Percentiles rank a stretch among this genome's conserved stretches.
Conservation (phyloP, 2,329 filamentous ascomycete genomes). For the Trichophaea hybrida region DNA sequence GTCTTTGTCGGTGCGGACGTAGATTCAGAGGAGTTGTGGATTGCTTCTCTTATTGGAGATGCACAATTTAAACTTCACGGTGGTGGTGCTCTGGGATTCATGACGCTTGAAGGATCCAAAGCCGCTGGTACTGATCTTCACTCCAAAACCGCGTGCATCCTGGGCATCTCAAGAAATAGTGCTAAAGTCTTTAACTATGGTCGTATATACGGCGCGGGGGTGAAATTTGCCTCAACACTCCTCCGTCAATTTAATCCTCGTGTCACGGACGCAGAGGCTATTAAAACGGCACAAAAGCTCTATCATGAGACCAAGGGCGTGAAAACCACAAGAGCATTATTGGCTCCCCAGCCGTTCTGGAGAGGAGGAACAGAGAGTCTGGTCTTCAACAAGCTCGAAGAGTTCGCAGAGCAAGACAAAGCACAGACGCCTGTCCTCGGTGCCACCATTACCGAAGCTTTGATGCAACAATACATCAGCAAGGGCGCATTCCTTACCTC, state of each 20-base stretch:
- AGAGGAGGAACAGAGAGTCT: conserved; percentile 92
- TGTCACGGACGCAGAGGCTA: conserved; percentile 65
- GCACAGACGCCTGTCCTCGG: conserved; percentile 85
- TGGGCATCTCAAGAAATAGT: conserved; percentile 87
- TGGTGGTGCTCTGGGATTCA: conserved; percentile 94
- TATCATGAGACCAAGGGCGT: conserved; percentile 84
- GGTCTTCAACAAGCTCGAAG: conserved; percentile 95
- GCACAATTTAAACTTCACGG: conserved; percentile 90
- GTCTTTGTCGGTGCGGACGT: conserved; percentile 94
- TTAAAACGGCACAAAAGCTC: conserved; percentile 59
- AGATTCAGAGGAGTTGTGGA: conserved; percentile 95
- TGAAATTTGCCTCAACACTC: conserved; percentile 82
- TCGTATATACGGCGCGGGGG: conserved; percentile 91
- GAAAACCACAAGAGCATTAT: conserved; percentile 52
- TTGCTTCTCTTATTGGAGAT: conserved; percentile 86
- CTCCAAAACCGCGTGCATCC: conserved; percentile 77
- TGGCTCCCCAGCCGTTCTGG: conserved; percentile 67
- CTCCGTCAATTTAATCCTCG: conserved; percentile 85
- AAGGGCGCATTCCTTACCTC: conserved; percentile 89
- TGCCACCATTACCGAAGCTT: conserved; percentile 87
- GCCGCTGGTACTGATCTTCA: conserved; percentile 86
- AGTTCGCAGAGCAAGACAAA: conserved; percentile 87
- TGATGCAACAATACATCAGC: conserved; percentile 75
- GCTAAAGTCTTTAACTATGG: conserved; percentile 99
- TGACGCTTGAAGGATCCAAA: conserved; percentile 95